Base-by-base conservation (phyloP, 1,139 yeast species). In the Pichia sp. region DNA sequence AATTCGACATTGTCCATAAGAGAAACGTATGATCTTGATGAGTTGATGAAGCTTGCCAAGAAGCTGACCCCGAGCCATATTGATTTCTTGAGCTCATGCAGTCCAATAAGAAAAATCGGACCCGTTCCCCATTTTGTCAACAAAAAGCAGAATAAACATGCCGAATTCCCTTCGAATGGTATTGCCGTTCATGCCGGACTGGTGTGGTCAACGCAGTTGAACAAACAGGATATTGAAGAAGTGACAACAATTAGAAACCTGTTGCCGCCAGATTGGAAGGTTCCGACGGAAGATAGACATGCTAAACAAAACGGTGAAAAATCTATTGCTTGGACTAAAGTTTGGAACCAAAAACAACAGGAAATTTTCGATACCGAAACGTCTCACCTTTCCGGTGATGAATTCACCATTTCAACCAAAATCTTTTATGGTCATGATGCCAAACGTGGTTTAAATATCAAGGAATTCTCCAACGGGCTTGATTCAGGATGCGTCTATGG, bases 371-470 rank as follows among this genome's bases (percentile, higher is more conserved):
- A 39, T 8, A 37, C 49, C 1, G 38, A 27, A 2, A 26, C 50
- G 37, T 39, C 45, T 8, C 44, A 49, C 27, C 28, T 41, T 2
- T 42, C 44, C 2, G 47, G 39, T 5, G 31, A 49, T 7, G 44
- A 45, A 3, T 42, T 55, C 1, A 52, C 58, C 0, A 33, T 56
- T 32, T 65, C 76, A 11, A 52, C 57, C 37, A 74, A 76, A n/a
- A 90, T 87, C 1, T 79, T 77, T 56, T 90, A 90, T 59, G 97
- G 97, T 1, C 97, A 90, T 59, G 95, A 85, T 61, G 95, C 97
- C 4, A 71, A 79, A 46, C 68, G 81, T 47, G 96, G 97, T 0
- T 72, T 90, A 41, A 79, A 75, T 47, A 53, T 82, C 43, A 73
- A 75, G 52, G 72, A 75, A 49, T 86, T 69, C 61, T 72, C 95